Percentiles rank a stretch among this genome's conserved stretches.
These are phyloP conservation scores for Saccharomycopsis malanga DNA, from an alignment of 805 yeast species.

Conservation along the genomic window DNA sequence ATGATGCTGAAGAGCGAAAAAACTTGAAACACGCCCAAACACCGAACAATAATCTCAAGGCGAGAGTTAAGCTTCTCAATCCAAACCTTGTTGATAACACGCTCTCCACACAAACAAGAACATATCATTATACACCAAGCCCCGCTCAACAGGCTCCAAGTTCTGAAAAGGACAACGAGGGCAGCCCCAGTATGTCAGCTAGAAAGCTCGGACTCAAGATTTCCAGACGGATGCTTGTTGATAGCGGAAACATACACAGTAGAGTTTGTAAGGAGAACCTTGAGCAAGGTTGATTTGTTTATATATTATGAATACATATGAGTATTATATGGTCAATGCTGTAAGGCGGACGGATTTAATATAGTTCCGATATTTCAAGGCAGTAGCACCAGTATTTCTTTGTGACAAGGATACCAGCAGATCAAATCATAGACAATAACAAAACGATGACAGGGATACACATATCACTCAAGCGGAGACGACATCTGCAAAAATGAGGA, in stretches of 20 bases:
- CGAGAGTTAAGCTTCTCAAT: background rate
- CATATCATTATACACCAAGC: background rate
- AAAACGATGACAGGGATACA: no score
- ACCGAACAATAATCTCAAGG: background rate
- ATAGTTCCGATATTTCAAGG: no score
- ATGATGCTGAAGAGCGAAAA: slow-evolving; percentile 3
- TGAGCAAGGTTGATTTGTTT: no score
- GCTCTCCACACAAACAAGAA: background rate
- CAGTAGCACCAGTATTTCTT: no score
- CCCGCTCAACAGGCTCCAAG: background rate
- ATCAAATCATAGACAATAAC: no score
- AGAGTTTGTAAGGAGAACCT: no score
- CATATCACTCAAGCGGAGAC: no score
- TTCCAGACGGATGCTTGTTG: slow-evolving; percentile 9
- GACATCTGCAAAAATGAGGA: no score
- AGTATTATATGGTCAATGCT: no score
- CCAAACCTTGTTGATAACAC: background rate
- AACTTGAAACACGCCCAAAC: background rate
- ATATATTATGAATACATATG: no score
- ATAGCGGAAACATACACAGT: slow-evolving; percentile 4
- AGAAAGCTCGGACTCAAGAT: slow-evolving; percentile 6
- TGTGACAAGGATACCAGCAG: no score
- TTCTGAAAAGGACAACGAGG: background rate
- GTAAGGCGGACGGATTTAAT: no score
- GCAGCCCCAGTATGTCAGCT: background rate